Percentiles rank a stretch among this genome's conserved stretches.
Conservation (phyloP, 371 early-diverging fungal genomes). For the Lichtheimia ramosa region DNA sequence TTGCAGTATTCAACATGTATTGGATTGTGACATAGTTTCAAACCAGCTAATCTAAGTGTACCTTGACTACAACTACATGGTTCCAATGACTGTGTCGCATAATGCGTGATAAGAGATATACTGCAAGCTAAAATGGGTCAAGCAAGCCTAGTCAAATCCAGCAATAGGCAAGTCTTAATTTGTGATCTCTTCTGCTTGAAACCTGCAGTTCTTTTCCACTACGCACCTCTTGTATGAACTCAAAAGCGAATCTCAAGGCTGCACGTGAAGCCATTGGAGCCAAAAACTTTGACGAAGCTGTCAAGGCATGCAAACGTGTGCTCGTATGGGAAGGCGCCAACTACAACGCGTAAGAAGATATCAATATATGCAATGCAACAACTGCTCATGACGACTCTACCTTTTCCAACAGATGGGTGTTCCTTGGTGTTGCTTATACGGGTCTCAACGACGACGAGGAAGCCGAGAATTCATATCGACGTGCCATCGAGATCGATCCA, state of each 20-base stretch:
- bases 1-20: too few relatives aligned
- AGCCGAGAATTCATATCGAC: conserved; percentile 66
- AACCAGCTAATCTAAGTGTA: too few relatives aligned
- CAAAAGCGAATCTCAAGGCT: conserved; percentile 72
- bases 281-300: conserved; percentile 75
- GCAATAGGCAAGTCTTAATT: too few relatives aligned
- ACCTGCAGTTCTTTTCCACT: too few relatives aligned
- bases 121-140: too few relatives aligned
- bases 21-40: too few relatives aligned
- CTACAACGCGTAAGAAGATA: conserved; percentile 71
- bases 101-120: too few relatives aligned
- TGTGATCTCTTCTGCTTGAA: too few relatives aligned
- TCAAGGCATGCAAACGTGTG: conserved; percentile 68
- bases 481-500: conserved; percentile 64
- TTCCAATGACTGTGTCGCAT: too few relatives aligned
- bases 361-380: neutral
- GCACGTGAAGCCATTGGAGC: conserved; percentile 75
- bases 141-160: too few relatives aligned
- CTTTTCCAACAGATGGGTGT: conserved; percentile 55
- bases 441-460: conserved; percentile 66
- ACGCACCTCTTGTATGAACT: conserved; percentile 17
- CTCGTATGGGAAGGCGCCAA: conserved; percentile 73
- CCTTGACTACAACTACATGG: too few relatives aligned
- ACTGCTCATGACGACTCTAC: neutral
- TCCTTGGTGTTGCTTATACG: conserved; percentile 77